These are phyloP conservation scores for Phytophthora crassamura DNA, from an alignment of 352 stramenopile genomes.

Conservation along the genomic window DNA sequence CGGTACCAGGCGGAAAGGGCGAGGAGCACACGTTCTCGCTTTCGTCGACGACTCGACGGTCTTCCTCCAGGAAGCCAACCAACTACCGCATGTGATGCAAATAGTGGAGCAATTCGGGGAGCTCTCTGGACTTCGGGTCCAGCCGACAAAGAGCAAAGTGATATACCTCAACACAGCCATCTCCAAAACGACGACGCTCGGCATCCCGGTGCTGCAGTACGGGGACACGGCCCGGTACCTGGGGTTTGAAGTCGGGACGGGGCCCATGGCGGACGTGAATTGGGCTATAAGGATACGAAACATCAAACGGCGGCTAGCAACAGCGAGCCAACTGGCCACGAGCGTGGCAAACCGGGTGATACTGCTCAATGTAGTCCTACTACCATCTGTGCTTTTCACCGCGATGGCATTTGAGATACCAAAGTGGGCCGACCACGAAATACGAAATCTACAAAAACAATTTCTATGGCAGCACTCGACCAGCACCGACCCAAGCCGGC, in stretches of 20 bases:
- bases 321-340: not conserved
- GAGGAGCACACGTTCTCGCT: not conserved
- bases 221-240: not conserved
- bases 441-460: not conserved
- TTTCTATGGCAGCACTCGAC: conserved; percentile 1
- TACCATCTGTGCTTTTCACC: conserved; percentile 3
- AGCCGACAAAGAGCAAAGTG: too few species aligned
- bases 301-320: not conserved
- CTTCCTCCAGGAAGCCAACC: not conserved
- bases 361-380: not conserved
- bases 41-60: conserved; percentile 13
- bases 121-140: too few species aligned
- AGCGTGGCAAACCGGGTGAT: not conserved
- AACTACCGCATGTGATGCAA: not conserved
- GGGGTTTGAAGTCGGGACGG: not conserved
- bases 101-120: too few species aligned
- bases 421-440: not conserved
- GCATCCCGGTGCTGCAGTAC: too few species aligned
- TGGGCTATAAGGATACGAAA: not conserved
- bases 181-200: too few species aligned
- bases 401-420: conserved; percentile 1
- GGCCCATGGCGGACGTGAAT: not conserved
- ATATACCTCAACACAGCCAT: too few species aligned
- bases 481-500: not conserved
- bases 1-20: not conserved